Percentiles rank a stretch among this genome's conserved stretches.
Conservation (phyloP, 2,329 filamentous ascomycete species). For the Diaporthe batatas region DNA sequence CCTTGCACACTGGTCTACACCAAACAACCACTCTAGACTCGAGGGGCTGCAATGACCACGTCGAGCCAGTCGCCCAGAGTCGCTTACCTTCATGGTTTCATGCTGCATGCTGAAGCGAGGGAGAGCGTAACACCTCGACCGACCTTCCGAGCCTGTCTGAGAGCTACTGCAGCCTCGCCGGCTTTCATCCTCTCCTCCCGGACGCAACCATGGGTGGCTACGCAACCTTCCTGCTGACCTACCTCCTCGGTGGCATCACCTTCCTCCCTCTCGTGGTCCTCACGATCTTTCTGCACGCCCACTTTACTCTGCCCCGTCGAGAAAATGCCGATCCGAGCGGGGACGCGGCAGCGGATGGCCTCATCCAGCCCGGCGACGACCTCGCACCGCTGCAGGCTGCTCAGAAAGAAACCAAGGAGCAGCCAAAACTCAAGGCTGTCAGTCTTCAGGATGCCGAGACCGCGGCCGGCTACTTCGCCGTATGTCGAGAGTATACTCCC, state of each 20-base stretch:
- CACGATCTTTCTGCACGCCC: slow-evolving; percentile 73
- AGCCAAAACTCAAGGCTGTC: slow-evolving; percentile 65
- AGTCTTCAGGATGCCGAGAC: slow-evolving; percentile 77
- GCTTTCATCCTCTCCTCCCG: slow-evolving; percentile 9
- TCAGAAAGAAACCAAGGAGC: slow-evolving; percentile 70
- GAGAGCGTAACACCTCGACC: slow-evolving; percentile 38
- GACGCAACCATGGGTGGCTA: slow-evolving; percentile 61
- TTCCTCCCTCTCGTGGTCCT: slow-evolving; percentile 81
- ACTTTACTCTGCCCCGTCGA: slow-evolving; percentile 74
- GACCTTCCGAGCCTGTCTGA: slow-evolving; percentile 25
- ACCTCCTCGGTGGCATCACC: slow-evolving; percentile 88
- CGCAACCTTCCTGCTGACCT: slow-evolving; percentile 76
- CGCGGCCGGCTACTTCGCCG: slow-evolving; percentile 93
- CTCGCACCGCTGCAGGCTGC: slow-evolving; percentile 72
- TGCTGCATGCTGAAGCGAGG: slow-evolving; percentile 39
- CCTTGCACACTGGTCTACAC: neutral
- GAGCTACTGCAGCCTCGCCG: slow-evolving; percentile 4
- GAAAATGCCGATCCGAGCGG: slow-evolving; percentile 53
- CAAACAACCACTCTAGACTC: neutral
- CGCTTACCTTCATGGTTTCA: slow-evolving; percentile 36
- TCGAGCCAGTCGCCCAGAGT: slow-evolving; percentile 29
- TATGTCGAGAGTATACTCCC: slow-evolving; percentile 91
- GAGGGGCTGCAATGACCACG: slow-evolving; percentile 40
- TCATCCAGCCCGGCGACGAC: slow-evolving; percentile 75
- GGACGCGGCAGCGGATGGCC: slow-evolving; percentile 53